A percentile compares a stretch with the other conserved stretches of the same genome.
Conservation (phyloP, 768 basidiomycete species). For the Inosperma sp. region DNA sequence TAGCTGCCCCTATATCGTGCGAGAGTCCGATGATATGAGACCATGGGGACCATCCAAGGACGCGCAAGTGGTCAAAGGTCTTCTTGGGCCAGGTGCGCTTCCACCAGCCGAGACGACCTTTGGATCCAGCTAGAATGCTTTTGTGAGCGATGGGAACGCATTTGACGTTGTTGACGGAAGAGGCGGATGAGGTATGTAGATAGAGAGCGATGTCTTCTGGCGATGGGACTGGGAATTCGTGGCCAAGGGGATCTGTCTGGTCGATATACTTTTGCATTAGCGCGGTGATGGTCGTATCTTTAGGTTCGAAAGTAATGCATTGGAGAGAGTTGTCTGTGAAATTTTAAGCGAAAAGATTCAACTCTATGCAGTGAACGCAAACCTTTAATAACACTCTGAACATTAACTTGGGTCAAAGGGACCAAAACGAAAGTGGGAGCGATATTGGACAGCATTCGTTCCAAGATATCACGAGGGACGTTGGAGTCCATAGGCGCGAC, state of each 20-base stretch:
- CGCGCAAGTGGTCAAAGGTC: constrained; percentile 23
- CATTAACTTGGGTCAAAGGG: constrained; percentile 18
- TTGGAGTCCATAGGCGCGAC: constrained; percentile 32
- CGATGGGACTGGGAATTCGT: constrained; percentile 19
- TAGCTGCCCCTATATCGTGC: constrained; percentile 25
- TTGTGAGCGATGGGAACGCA: constrained; percentile 31
- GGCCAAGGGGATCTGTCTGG: constrained; percentile 19
- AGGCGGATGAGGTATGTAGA: constrained; percentile 34
- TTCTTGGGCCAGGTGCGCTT: constrained; percentile 26
- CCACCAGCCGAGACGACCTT: constrained; percentile 26
- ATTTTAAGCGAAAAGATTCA: not conserved
- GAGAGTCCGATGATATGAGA: constrained; percentile 30
- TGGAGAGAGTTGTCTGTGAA: constrained; percentile 18
- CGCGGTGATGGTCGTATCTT: constrained; percentile 25
- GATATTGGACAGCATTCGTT: constrained; percentile 29
- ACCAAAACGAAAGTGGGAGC: constrained; percentile 26
- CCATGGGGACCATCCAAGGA: constrained; percentile 33
- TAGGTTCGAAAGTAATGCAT: constrained; percentile 20
- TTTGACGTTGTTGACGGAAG: constrained; percentile 31
- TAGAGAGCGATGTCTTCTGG: constrained; percentile 26
- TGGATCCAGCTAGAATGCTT: constrained; percentile 24
- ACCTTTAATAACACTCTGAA: constrained; percentile 25
- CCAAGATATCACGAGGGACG: constrained; percentile 29
- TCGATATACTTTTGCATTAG: constrained; percentile 28
- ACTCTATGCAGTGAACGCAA: not conserved